These are phyloP conservation scores for Gentiana dahurica DNA, from an alignment of 257 asterid species.

Conservation along the genomic window DNA sequence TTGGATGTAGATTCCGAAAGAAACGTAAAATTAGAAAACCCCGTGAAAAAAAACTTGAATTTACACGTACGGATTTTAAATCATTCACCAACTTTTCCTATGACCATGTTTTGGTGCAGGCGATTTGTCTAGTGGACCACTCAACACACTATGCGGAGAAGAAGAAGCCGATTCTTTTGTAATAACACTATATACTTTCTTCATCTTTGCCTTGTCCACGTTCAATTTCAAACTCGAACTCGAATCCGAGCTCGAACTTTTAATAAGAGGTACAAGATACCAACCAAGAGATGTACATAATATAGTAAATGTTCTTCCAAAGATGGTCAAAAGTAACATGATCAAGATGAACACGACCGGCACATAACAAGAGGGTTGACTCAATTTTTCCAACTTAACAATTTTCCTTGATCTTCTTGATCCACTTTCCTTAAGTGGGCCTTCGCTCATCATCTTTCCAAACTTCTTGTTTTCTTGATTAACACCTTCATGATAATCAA, in stretches of 20 bases:
- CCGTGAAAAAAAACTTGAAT: neutral
- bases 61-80: too few relatives aligned
- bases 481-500: conserved; percentile 1
- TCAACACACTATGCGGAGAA: conserved; percentile 24
- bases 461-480: neutral
- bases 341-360: conserved; percentile 24
- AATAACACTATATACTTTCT: conserved; percentile 10
- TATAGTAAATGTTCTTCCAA: conserved; percentile 43
- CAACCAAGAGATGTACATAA: conserved; percentile 40
- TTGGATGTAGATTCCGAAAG: too few relatives aligned
- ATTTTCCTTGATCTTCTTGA: neutral
- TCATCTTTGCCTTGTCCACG: conserved; percentile 18
- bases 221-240: neutral
- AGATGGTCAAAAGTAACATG: conserved; percentile 27
- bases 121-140: conserved; percentile 13
- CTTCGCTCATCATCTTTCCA: neutral
- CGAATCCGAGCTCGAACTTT: neutral
- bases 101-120: conserved; percentile 13
- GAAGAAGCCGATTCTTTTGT: conserved; percentile 14
- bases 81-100: conserved; percentile 20
- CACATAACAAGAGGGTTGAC: conserved; percentile 14
- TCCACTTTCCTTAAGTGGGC: neutral
- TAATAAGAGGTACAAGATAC: conserved; percentile 34
- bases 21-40: neutral
- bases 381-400: neutral